phyloP scores from a whole-genome alignment of 2,329 filamentous ascomycete species.

The Fusarium sterilihyphosum region DNA sequence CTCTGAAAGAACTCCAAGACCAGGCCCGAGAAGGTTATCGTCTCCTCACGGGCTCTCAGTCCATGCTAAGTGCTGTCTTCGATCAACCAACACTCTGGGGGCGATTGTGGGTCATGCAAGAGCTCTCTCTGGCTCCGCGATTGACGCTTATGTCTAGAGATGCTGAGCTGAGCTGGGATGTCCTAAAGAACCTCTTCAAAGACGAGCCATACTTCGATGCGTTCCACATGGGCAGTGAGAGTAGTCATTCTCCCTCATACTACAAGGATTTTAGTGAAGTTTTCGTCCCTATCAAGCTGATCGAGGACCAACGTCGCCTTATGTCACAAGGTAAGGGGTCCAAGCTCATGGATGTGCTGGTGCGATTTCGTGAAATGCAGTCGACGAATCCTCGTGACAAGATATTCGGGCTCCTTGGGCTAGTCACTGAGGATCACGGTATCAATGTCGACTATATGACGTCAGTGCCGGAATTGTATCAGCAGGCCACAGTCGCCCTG shows the following conservation, averaged over 20 bases:
- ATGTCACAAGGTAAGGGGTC: background rate
- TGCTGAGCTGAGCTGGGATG: slow-evolving; percentile 4
- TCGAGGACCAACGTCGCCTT: slow-evolving; percentile 11
- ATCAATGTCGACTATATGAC: slow-evolving; percentile 10
- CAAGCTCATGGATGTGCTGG: slow-evolving; percentile 4
- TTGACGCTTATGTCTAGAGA: slow-evolving; percentile 4
- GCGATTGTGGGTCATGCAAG: slow-evolving; percentile 25
- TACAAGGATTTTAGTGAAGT: background rate
- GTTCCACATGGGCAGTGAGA: background rate
- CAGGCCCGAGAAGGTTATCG: no score
- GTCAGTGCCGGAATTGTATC: background rate
- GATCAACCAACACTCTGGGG: background rate
- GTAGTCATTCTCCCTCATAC: background rate
- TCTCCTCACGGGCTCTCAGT: rapidly evolving
- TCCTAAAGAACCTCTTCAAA: background rate
- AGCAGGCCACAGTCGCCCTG: background rate
- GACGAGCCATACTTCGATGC: slow-evolving; percentile 28
- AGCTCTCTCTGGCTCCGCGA: slow-evolving; percentile 4
- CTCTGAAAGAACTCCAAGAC: background rate
- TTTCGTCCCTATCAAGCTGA: background rate
- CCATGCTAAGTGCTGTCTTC: background rate
- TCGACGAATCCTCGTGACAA: slow-evolving; percentile 16
- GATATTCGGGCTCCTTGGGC: slow-evolving; percentile 8
- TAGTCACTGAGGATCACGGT: slow-evolving; percentile 13
- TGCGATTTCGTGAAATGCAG: background rate